Conservation (phyloP, 2,329 filamentous ascomycete species). For the Exophiala sp. region DNA sequence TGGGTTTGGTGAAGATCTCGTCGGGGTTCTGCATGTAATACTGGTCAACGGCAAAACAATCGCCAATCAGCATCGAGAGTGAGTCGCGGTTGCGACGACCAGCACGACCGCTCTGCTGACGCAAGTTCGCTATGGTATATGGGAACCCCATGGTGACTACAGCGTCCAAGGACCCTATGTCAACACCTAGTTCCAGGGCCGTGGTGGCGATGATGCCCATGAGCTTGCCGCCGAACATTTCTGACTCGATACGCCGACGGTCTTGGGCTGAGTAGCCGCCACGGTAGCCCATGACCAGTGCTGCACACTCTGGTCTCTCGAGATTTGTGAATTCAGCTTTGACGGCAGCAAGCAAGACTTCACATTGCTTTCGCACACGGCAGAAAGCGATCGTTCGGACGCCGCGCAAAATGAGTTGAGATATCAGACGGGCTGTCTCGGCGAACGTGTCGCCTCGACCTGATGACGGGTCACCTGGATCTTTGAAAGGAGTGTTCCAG, state of each 20-base stretch:
- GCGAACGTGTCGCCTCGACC: constrained; percentile 77
- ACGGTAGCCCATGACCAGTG: constrained; percentile 88
- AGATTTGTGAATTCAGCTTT: constrained; percentile 71
- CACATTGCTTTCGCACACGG: constrained; percentile 80
- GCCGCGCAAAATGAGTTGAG: constrained; percentile 80
- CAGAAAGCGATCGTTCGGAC: constrained; percentile 93
- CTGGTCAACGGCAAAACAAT: constrained; percentile 86
- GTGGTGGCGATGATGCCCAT: constrained; percentile 92
- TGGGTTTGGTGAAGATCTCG: constrained; percentile 85
- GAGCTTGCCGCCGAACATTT: constrained; percentile 96
- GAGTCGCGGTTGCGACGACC: constrained; percentile 92
- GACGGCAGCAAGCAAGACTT: constrained; percentile 75
- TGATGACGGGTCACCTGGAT: constrained; percentile 79
- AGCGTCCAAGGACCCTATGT: constrained; percentile 90
- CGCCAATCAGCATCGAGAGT: constrained; percentile 81
- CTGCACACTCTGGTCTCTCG: constrained; percentile 70
- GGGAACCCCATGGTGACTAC: constrained; percentile 94
- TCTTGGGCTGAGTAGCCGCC: constrained; percentile 94
- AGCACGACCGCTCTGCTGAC: constrained; percentile 91
- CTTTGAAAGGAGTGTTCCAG: constrained; percentile 96
- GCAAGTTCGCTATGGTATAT: constrained; percentile 88
- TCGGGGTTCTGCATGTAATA: constrained; percentile 96
- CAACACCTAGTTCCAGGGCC: constrained; percentile 87
- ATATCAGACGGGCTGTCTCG: constrained; percentile 88
- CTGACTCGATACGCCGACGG: constrained; percentile 78